Evolutionary conservation across 1,284 basidiomycete species (phyloP).

Genomic region (Ustilago hordei): DNA sequence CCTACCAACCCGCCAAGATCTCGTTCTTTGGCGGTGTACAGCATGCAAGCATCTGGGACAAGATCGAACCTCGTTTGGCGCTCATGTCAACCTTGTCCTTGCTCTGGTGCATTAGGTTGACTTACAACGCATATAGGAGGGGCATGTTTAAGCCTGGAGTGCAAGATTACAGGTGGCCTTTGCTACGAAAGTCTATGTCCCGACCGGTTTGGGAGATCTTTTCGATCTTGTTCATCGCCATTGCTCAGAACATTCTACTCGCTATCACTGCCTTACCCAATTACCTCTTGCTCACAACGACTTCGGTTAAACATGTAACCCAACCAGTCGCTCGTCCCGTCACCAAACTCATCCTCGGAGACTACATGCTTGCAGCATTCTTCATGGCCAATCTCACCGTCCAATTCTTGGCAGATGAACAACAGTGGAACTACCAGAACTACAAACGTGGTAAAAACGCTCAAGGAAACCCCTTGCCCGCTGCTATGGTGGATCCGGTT

Average conservation of each 20-base stretch:
- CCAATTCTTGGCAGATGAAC: constrained; percentile 88
- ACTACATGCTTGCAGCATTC: constrained; percentile 76
- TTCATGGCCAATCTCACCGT: constrained; percentile 76
- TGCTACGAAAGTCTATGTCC: constrained; percentile 79
- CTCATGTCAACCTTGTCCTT: constrained; percentile 69
- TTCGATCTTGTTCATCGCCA: constrained; percentile 84
- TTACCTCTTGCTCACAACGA: constrained; percentile 72
- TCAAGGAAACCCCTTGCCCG: constrained; percentile 41
- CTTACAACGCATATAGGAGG: constrained; percentile 85
- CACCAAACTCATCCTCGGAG: constrained; percentile 74
- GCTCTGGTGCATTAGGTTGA: constrained; percentile 74
- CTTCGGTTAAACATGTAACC: constrained; percentile 70
- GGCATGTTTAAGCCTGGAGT: constrained; percentile 81
- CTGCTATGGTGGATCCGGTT: constrained; percentile 26
- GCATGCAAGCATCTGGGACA: constrained; percentile 43
- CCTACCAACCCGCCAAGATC: constrained; percentile 48
- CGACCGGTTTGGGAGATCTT: constrained; percentile 80
- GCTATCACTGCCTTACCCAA: constrained; percentile 74
- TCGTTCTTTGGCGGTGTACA: constrained; percentile 38
- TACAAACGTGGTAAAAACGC: constrained; percentile 76
- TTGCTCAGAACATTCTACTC: constrained; percentile 83
- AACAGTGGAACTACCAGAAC: constrained; percentile 84
- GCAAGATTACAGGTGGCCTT: constrained; percentile 91
- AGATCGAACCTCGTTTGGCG: constrained; percentile 67
- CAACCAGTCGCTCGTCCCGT: constrained; percentile 66